These are phyloP conservation scores for Gardenia jasminoides DNA, from an alignment of 257 asterid genomes.

Conservation along the genomic window DNA sequence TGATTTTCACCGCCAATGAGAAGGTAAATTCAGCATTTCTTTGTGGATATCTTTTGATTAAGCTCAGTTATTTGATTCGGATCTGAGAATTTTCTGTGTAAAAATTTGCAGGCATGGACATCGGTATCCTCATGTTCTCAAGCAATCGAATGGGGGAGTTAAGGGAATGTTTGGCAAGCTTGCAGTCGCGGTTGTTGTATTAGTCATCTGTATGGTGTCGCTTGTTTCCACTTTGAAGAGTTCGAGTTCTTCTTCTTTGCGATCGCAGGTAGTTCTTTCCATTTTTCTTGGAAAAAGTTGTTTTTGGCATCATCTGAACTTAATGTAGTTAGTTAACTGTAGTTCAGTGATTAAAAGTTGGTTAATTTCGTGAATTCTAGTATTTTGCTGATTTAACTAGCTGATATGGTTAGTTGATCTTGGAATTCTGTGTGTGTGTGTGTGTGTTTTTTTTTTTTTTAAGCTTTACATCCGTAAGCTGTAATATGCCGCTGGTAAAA, in stretches of 20 bases:
- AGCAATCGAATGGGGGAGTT: conserved; percentile 54
- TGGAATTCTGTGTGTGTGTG: background rate
- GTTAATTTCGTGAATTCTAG: background rate
- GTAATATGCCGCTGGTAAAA: no score
- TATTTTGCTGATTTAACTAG: background rate
- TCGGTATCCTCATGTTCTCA: conserved; percentile 53
- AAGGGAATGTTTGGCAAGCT: conserved; percentile 75
- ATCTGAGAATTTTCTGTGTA: background rate
- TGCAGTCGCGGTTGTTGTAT: conserved; percentile 58
- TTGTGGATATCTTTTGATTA: background rate
- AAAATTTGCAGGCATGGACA: conserved; percentile 47
- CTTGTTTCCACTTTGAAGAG: conserved; percentile 50
- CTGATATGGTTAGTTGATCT: background rate
- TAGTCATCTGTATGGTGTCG: conserved; percentile 65
- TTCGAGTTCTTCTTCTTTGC: conserved; percentile 33
- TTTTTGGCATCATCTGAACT: background rate
- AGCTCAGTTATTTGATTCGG: background rate
- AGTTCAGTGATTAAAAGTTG: background rate
- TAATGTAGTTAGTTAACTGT: background rate
- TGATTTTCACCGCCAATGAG: conserved; percentile 14
- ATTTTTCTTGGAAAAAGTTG: background rate
- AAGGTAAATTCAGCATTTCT: conserved; percentile 16
- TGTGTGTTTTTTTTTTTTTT: background rate
- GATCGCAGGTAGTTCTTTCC: conserved; percentile 48
- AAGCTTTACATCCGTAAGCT: background rate